Evolutionary conservation across 2,329 filamentous ascomycete species (phyloP), one percentile per base, ranked within the genome.

Genomic region (Fusarium sp.): DNA sequence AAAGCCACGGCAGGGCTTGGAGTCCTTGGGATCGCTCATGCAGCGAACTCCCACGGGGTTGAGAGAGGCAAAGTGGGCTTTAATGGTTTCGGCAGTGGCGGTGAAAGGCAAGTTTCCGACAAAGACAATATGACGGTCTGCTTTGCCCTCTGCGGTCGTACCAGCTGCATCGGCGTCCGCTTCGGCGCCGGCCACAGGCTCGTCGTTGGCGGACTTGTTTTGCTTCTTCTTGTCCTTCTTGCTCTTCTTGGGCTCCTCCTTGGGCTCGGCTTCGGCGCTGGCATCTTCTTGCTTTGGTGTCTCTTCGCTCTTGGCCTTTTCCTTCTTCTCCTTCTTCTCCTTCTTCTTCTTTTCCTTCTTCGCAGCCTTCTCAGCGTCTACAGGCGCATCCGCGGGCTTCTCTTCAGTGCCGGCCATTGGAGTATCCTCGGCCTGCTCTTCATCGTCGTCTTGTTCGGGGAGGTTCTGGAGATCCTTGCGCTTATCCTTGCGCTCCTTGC

Each of bases 71-170:
- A 97, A 97, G 82, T 97, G 94, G 58, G 86, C 83, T 57, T 82
- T 81, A 64, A 98, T 86, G 40, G 88, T 84, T 48, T 86, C 86
- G 50, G 85, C 84, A 6, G 91, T 97, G 39, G 93, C 92, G 63
- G 85, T 89, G 86, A 88, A 97, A 48, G 95, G 95, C 7, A 98
- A 90, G 81, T 97, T 97, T 77, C 95, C 93, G 20, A 73, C 68
- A 32, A 75, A 76, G 69, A 74, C 71, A 61, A 78, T 80, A 72
- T 73, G 68, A 34, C 75, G 75, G 53, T 75, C 73, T 45, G 63
- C 58, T 47, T 77, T 74, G 34, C 64, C 45, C 30, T 66, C 73
- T 26, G 67, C 46, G n/a, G 63, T 60, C 28, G 57, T 28, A 17
- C 59, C 53, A 32, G 59, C 44, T 14, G 64, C 64, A 24, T 69